Evolutionary conservation across 331 rosid genomes (phyloP).

Genomic region (Stylosanthes scabra): DNA sequence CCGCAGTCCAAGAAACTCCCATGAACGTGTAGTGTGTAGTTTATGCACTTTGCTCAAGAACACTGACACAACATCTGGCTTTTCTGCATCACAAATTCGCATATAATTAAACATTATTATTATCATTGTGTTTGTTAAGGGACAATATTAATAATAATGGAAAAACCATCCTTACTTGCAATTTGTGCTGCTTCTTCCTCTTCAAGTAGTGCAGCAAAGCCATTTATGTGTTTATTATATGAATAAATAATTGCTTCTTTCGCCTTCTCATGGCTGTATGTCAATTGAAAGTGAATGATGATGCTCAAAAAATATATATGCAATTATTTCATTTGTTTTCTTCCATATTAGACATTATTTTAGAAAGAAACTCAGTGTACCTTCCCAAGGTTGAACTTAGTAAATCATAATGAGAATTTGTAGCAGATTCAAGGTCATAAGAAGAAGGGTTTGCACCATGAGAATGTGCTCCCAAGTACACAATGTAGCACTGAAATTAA

Average conservation of each 20-base stretch:
- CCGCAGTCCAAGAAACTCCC: slow-evolving; percentile 51
- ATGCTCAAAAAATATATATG: too few relatives aligned
- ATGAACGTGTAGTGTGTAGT: slow-evolving; percentile 47
- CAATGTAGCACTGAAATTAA: slow-evolving; percentile 45
- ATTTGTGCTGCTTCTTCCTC: slow-evolving; percentile 37
- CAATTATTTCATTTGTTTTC: too few relatives aligned
- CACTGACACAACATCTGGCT: slow-evolving; percentile 40
- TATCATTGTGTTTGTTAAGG: too few relatives aligned
- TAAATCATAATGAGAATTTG: slow-evolving; percentile 47
- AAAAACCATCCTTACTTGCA: slow-evolving; percentile 34
- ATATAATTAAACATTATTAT: too few relatives aligned
- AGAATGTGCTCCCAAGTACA: slow-evolving; percentile 54
- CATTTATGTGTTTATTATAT: slow-evolving; percentile 47
- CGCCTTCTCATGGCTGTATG: slow-evolving; percentile 41
- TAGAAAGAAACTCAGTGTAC: not conserved
- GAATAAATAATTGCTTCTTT: slow-evolving; percentile 47
- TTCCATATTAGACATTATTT: too few relatives aligned
- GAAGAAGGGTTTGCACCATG: slow-evolving; percentile 50
- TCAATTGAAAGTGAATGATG: not conserved
- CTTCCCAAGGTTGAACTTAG: slow-evolving; percentile 49
- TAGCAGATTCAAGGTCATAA: slow-evolving; percentile 41
- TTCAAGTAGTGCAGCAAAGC: slow-evolving; percentile 46
- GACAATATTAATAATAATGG: not conserved
- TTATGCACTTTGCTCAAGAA: slow-evolving; percentile 46
- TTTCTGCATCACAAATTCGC: slow-evolving; percentile 22